Evolutionary conservation across 2,329 filamentous ascomycete genomes (phyloP).

Genomic region (Volutella citrinella): DNA sequence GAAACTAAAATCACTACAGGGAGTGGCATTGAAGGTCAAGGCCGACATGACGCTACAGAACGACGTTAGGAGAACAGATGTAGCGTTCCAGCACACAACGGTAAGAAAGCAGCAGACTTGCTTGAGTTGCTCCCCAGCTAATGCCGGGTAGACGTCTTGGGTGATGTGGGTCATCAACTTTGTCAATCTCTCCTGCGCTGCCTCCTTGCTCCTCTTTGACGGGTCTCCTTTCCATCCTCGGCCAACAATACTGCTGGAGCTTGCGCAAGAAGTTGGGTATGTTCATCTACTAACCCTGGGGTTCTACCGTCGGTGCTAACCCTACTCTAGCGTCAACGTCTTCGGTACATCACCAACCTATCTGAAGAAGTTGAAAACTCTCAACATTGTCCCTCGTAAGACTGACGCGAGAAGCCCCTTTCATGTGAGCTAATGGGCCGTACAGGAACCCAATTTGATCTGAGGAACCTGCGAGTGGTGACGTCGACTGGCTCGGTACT

Average conservation of each 20-base stretch:
- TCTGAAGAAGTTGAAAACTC: too few species aligned
- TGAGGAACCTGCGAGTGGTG: too few species aligned
- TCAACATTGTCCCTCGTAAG: too few species aligned
- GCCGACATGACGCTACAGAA: conserved; percentile 9
- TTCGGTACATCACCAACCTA: too few species aligned
- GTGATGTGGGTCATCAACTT: conserved; percentile 13
- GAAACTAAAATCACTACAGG: neutral
- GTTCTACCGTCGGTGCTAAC: too few species aligned
- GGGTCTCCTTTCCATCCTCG: conserved; percentile 10
- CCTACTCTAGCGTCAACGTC: too few species aligned
- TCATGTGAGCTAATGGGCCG: too few species aligned
- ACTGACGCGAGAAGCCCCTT: too few species aligned
- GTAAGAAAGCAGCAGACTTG: neutral
- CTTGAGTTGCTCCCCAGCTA: neutral
- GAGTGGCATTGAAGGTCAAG: conserved; percentile 11
- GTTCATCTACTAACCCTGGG: too few species aligned
- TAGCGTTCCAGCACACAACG: conserved; percentile 10
- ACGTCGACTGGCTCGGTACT: too few species aligned
- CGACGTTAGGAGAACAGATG: conserved; percentile 4
- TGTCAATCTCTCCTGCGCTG: conserved; percentile 3
- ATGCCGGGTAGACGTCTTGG: conserved; percentile 5
- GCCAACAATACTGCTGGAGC: conserved; percentile 4
- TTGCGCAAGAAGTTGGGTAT: conserved; percentile 6
- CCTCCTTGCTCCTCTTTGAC: conserved; percentile 8
- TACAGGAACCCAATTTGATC: too few species aligned